Evolutionary conservation across 1,284 basidiomycete genomes (phyloP).

Genomic region (Rhodotorula sp.): DNA sequence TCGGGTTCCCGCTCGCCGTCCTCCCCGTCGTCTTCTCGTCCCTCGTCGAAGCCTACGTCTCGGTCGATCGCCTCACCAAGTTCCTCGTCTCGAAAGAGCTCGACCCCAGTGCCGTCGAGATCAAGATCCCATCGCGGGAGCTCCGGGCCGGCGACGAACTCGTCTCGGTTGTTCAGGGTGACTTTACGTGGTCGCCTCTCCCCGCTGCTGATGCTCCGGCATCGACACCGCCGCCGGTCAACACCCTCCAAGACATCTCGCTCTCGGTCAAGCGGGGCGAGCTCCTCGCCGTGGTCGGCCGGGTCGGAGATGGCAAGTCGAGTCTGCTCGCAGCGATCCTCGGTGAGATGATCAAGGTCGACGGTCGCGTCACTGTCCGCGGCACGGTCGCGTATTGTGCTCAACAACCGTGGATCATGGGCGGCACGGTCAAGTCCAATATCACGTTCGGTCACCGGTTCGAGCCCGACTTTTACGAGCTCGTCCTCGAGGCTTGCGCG

Average conservation of each 20-base stretch:
- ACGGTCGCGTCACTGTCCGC: constrained; percentile 68
- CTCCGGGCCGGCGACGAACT: constrained; percentile 64
- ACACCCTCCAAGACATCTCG: constrained; percentile 74
- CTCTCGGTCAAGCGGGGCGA: constrained; percentile 79
- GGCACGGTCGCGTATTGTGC: constrained; percentile 82
- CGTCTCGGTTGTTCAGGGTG: constrained; percentile 54
- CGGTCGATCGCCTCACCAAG: constrained; percentile 70
- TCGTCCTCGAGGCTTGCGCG: constrained; percentile 67
- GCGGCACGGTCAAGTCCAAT: constrained; percentile 81
- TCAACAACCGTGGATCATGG: constrained; percentile 83
- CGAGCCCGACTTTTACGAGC: constrained; percentile 60
- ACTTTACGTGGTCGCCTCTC: constrained; percentile 49
- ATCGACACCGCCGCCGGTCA: constrained; percentile 44
- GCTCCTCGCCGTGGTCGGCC: constrained; percentile 77
- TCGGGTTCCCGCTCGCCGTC: constrained; percentile 79
- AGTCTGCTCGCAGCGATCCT: constrained; percentile 61
- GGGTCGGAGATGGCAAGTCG: constrained; percentile 85
- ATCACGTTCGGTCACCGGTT: constrained; percentile 87
- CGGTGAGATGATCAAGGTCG: constrained; percentile 78
- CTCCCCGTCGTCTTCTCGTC: constrained; percentile 58
- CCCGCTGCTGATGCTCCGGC: constrained; percentile 14
- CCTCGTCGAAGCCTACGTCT: constrained; percentile 81
- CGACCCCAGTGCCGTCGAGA: constrained; percentile 66
- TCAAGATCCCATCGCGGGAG: constrained; percentile 51
- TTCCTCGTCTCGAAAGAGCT: constrained; percentile 80